phyloP scores from a whole-genome alignment of 768 basidiomycete genomes.

The Tylopilus subfusipes region DNA sequence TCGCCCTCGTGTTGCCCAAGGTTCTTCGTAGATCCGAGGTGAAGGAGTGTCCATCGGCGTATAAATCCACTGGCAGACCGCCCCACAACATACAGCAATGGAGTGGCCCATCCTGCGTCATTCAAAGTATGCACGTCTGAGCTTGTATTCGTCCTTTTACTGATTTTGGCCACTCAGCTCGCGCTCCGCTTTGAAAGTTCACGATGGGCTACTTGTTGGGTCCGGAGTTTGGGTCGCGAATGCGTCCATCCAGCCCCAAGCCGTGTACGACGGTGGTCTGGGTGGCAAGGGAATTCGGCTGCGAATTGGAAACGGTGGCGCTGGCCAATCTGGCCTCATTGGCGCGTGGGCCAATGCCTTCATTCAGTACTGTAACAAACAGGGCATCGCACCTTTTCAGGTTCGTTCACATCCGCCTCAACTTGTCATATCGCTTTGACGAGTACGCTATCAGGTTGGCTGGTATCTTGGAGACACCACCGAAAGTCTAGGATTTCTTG shows the following conservation, averaged over 20 bases:
- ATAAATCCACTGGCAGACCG: neutral
- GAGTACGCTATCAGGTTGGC: conserved; percentile 36
- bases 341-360: conserved; percentile 46
- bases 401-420: conserved; percentile 30
- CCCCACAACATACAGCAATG: neutral
- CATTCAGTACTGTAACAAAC: conserved; percentile 29
- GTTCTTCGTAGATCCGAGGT: no score
- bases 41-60: no score
- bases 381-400: conserved; percentile 26
- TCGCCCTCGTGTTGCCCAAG: no score
- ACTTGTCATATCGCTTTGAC: neutral
- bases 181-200: neutral
- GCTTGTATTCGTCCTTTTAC: neutral
- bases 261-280: conserved; percentile 42
- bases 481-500: conserved; percentile 42
- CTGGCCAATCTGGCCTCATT: conserved; percentile 50
- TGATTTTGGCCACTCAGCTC: conserved; percentile 2
- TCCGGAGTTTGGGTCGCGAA: neutral
- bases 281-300: conserved; percentile 33
- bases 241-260: conserved; percentile 16
- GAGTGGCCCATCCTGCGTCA: neutral
- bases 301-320: conserved; percentile 49
- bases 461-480: conserved; percentile 60
- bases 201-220: neutral
- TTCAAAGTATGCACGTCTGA: neutral